Evolutionary conservation across 805 yeast genomes (phyloP).

Genomic region (Jamesozyma rosinii): DNA sequence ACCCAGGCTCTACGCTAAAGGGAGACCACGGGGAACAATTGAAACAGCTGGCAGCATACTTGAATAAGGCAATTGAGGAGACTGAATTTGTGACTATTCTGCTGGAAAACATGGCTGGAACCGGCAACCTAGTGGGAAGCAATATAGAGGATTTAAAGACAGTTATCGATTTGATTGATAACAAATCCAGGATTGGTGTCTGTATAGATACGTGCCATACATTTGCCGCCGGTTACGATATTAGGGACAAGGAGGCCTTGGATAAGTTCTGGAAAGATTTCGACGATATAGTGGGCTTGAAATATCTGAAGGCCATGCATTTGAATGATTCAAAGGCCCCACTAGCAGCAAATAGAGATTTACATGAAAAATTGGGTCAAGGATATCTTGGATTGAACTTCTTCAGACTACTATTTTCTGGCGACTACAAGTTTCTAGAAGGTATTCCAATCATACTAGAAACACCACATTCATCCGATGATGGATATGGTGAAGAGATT

Average conservation of each 20-base stretch:
- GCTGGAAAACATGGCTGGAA: conserved; percentile 97
- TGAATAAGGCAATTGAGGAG: conserved; percentile 65
- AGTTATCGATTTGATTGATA: conserved; percentile 70
- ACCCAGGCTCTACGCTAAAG: conserved; percentile 81
- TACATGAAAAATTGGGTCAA: conserved; percentile 81
- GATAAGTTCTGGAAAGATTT: conserved; percentile 65
- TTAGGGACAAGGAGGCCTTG: conserved; percentile 50
- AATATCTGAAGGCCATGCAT: conserved; percentile 74
- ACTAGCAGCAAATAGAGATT: conserved; percentile 76
- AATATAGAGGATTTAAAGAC: conserved; percentile 61
- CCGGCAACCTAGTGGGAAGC: conserved; percentile 83
- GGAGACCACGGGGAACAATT: conserved; percentile 62
- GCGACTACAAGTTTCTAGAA: conserved; percentile 54
- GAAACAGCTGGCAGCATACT: conserved; percentile 60
- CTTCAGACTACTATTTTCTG: conserved; percentile 51
- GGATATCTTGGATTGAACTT: conserved; percentile 86
- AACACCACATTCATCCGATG: conserved; percentile 66
- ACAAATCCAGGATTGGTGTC: conserved; percentile 83
- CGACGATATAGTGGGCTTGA: conserved; percentile 63
- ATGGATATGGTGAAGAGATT: conserved; percentile 72
- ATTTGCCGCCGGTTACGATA: conserved; percentile 92
- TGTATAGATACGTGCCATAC: conserved; percentile 95
- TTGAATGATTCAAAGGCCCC: conserved; percentile 95
- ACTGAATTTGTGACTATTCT: conserved; percentile 80
- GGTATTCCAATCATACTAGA: conserved; percentile 76